Percentiles rank a stretch among this genome's conserved stretches.
Conservation (phyloP, 495 filamentous ascomycete genomes). For the Aspergillus sclerotiicarbonarius region DNA sequence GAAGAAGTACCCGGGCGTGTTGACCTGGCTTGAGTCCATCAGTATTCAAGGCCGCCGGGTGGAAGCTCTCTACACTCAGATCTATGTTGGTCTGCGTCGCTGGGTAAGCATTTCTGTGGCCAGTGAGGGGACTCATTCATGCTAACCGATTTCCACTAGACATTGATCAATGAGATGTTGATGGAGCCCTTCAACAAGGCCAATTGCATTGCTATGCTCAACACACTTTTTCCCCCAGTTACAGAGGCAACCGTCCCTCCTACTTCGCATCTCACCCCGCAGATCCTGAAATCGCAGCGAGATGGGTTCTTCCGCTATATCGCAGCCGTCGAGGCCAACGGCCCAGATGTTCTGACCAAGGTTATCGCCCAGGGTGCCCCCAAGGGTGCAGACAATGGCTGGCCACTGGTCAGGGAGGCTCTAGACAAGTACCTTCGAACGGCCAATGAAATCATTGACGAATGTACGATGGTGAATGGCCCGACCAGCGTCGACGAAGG, state of each 20-base stretch:
- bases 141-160: constrained; percentile 42
- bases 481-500: constrained; percentile 43
- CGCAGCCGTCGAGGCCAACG: constrained; percentile 56
- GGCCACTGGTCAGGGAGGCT: constrained; percentile 52
- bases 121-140: not conserved
- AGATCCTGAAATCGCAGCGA: constrained; percentile 57
- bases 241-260: constrained; percentile 46
- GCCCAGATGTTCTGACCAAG: constrained; percentile 52
- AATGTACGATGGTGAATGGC: constrained; percentile 52
- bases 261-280: constrained; percentile 53
- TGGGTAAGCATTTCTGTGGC: constrained; percentile 53
- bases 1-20: constrained; percentile 49
- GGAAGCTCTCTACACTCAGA: constrained; percentile 61
- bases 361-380: constrained; percentile 54
- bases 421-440: constrained; percentile 61
- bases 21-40: constrained; percentile 54
- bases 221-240: constrained; percentile 68
- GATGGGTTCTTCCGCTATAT: constrained; percentile 68
- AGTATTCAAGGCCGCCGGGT: constrained; percentile 55
- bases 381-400: constrained; percentile 53
- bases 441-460: constrained; percentile 60
- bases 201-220: constrained; percentile 73
- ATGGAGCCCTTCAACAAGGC: constrained; percentile 62
- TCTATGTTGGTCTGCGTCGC: constrained; percentile 65
- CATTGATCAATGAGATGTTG: constrained; percentile 68